phyloP scores from a whole-genome alignment of 75 land plant species.

The Pseudotsuga menziesii region DNA sequence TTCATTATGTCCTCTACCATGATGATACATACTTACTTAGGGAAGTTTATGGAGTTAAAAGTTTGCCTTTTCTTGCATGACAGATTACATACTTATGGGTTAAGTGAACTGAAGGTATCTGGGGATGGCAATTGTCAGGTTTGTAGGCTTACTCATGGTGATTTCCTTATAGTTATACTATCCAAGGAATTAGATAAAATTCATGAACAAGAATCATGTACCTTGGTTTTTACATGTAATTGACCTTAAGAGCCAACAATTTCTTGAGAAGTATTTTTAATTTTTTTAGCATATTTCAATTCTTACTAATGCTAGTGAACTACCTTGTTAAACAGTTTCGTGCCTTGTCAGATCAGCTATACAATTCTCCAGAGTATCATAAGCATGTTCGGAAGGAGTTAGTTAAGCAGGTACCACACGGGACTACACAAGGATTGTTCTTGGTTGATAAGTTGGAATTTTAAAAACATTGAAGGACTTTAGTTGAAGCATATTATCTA shows the following conservation, averaged over 20 bases:
- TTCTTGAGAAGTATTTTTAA: neutral
- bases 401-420: slow-evolving; percentile 65
- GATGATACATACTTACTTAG: too few relatives aligned
- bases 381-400: slow-evolving; percentile 80
- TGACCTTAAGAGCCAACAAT: neutral
- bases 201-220: neutral
- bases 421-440: neutral
- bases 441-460: neutral
- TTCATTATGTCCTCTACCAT: neutral
- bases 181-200: neutral
- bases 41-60: neutral
- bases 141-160: neutral
- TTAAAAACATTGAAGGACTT: slow-evolving; percentile 2
- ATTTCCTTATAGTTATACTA: neutral
- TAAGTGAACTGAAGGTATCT: slow-evolving; percentile 72
- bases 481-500: neutral
- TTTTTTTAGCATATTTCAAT: neutral
- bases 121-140: slow-evolving; percentile 99
- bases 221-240: neutral
- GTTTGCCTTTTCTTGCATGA: neutral
- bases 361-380: slow-evolving; percentile 76
- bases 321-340: slow-evolving; percentile 59
- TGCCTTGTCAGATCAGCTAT: slow-evolving; percentile 89
- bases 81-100: slow-evolving; percentile 63
- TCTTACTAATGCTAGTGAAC: neutral